These are phyloP conservation scores for Actinomortierella ambigua DNA, from an alignment of 371 early-diverging fungal species.

Conservation along the genomic window DNA sequence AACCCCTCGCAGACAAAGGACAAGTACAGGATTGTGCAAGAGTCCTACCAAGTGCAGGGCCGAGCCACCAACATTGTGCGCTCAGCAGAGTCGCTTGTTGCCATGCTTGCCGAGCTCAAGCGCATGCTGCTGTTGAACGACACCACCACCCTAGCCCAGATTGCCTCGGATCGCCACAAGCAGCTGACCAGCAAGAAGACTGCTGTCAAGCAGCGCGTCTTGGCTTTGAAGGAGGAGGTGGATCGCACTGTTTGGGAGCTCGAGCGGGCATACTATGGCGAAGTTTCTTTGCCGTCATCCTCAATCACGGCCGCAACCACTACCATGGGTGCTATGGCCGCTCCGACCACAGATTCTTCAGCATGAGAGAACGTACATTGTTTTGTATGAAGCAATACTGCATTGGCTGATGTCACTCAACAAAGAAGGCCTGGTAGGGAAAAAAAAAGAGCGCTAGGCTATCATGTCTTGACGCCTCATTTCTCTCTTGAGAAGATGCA, in stretches of 20 bases:
- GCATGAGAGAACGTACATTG: too few species aligned
- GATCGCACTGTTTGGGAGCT: conserved; percentile 45
- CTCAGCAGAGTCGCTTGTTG: conserved; percentile 67
- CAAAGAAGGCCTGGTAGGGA: too few species aligned
- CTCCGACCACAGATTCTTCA: too few species aligned
- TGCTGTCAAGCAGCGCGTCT: conserved; percentile 40
- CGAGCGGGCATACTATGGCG: conserved; percentile 24
- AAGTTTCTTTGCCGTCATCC: not conserved
- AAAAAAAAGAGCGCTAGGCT: too few species aligned
- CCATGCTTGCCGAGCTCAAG: conserved; percentile 70
- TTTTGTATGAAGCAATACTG: too few species aligned
- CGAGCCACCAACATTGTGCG: conserved; percentile 76
- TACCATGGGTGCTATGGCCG: too few species aligned
- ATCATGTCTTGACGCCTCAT: too few species aligned
- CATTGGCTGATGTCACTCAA: too few species aligned
- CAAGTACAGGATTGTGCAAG: conserved; percentile 73
- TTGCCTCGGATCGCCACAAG: conserved; percentile 33
- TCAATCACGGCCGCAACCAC: not conserved
- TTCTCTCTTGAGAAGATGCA: too few species aligned
- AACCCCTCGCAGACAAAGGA: conserved; percentile 59
- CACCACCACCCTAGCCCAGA: conserved; percentile 61
- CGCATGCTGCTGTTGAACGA: conserved; percentile 72
- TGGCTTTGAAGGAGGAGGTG: conserved; percentile 41
- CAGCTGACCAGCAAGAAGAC: conserved; percentile 37
- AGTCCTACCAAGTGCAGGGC: conserved; percentile 72